Conservation (phyloP, 768 basidiomycete genomes). For the Pleurotus tuoliensis region DNA sequence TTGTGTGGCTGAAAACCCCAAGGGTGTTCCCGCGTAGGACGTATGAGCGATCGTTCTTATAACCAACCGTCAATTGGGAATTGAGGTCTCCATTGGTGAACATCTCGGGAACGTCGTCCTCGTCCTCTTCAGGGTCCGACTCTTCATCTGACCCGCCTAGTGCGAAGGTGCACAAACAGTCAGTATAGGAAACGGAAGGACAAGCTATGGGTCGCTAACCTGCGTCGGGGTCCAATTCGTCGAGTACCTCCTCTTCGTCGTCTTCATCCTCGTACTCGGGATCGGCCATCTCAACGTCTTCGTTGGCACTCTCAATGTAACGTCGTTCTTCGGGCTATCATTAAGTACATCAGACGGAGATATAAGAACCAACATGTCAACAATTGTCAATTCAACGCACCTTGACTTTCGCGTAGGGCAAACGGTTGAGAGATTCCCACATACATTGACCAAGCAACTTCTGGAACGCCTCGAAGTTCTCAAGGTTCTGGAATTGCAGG, state of each 20-base stretch:
- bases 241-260: conserved; percentile 73
- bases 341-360: not conserved
- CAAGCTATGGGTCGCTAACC: conserved; percentile 33
- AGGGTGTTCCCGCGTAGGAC: conserved; percentile 91
- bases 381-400: conserved; percentile 27
- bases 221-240: conserved; percentile 61
- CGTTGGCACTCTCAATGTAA: conserved; percentile 75
- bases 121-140: conserved; percentile 27
- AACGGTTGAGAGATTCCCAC: conserved; percentile 79
- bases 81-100: conserved; percentile 64
- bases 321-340: conserved; percentile 75
- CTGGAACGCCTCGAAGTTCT: conserved; percentile 58
- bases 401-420: conserved; percentile 79
- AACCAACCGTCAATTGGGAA: conserved; percentile 88
- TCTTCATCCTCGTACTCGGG: conserved; percentile 70
- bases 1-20: conserved; percentile 80
- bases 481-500: conserved; percentile 58
- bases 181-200: not conserved
- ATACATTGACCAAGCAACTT: conserved; percentile 60
- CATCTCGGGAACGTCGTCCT: conserved; percentile 35
- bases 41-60: conserved; percentile 92
- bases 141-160: conserved; percentile 41
- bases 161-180: not conserved
- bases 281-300: conserved; percentile 89
- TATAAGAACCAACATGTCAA: not conserved